Evolutionary conservation across 257 asterid genomes (phyloP).

Genomic region (Salvia splendens): DNA sequence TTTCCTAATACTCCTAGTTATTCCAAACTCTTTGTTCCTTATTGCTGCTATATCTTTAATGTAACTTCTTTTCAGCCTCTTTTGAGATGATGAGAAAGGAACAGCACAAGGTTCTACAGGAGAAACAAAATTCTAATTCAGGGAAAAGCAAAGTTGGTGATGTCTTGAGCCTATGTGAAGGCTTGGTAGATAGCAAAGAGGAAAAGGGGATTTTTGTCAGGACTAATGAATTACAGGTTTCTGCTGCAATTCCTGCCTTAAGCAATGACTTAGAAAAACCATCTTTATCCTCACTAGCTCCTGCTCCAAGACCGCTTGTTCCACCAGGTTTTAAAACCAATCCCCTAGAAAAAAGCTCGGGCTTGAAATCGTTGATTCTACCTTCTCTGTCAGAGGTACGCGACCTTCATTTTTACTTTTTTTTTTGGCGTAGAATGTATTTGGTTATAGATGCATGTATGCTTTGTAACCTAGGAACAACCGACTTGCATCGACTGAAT

Average conservation of each 20-base stretch:
- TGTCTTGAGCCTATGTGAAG: slow-evolving; percentile 42
- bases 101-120: slow-evolving; percentile 80
- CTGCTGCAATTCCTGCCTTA: slow-evolving; percentile 38
- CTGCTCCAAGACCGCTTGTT: slow-evolving; percentile 69
- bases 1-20: slow-evolving; percentile 9
- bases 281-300: slow-evolving; percentile 57
- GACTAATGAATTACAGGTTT: slow-evolving; percentile 48
- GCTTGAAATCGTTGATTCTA: slow-evolving; percentile 48
- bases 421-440: not conserved
- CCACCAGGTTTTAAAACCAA: slow-evolving; percentile 83
- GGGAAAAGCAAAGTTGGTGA: slow-evolving; percentile 53
- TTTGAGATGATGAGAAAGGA: slow-evolving; percentile 96
- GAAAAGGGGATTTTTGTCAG: slow-evolving; percentile 42
- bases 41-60: slow-evolving; percentile 20
- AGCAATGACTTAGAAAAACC: slow-evolving; percentile 58
- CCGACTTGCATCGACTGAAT: not conserved
- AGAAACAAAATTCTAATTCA: slow-evolving; percentile 64
- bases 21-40: slow-evolving; percentile 21
- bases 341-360: slow-evolving; percentile 61
- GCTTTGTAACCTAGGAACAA: not conserved
- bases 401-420: not conserved
- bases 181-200: slow-evolving; percentile 50
- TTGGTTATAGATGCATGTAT: slow-evolving; percentile 17
- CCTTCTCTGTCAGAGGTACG: slow-evolving; percentile 59
- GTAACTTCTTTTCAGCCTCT: slow-evolving; percentile 53